Base-by-base conservation (phyloP, 441 rosid species). In the Pelargonium exstipulatum region DNA sequence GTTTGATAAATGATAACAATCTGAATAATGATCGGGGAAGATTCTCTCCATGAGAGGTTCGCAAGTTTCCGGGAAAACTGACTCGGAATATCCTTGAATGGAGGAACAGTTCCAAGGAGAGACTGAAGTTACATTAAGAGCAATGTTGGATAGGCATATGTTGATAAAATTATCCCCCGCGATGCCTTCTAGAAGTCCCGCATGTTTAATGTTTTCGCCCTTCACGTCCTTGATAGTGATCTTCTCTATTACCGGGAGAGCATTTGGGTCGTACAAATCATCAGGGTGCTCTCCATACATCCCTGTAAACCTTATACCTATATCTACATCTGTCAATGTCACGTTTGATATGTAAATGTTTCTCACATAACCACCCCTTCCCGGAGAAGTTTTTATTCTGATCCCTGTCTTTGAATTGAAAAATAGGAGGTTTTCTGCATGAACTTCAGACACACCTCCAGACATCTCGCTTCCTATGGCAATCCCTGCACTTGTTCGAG, bases 381-480 rank as follows among this genome's bases (percentile, higher is more conserved):
- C 99, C 0, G 94, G 88, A 65, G 99, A 83, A 12, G 97, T 91
- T 82, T 95, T 95, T 79, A 95, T 80, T 77, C 89, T 82, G 22
- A 91, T 84, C 61, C 85, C 97, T 0, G 85, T 83, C n/a, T 64
- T 83, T 10, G 99, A 81, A 74, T 88, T 76, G 83, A 80, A 88
- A 62, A 95, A 75, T 48, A 65, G 72, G 24, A 95, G 74, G 74
- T 89, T 83, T 79, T 86, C 82, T 46, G 87, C 96, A 20, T 81
- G 81, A 68, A 95, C 86, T 66, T 88, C 91, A 0, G 96, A 90
- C 49, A 93, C 90, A 20, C 97, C 99, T 40, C 99, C 96, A 29
- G 99, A 94, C 99, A 91, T 93, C 80, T 95, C 97, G 29, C 99
- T 95, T 67, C 99, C 99, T 0, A 95, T 88, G 2, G 96, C 89